Evolutionary conservation across 352 stramenopile genomes (phyloP), one percentile per base, ranked within the genome.

Genomic region (Phytophthora fragariae): DNA sequence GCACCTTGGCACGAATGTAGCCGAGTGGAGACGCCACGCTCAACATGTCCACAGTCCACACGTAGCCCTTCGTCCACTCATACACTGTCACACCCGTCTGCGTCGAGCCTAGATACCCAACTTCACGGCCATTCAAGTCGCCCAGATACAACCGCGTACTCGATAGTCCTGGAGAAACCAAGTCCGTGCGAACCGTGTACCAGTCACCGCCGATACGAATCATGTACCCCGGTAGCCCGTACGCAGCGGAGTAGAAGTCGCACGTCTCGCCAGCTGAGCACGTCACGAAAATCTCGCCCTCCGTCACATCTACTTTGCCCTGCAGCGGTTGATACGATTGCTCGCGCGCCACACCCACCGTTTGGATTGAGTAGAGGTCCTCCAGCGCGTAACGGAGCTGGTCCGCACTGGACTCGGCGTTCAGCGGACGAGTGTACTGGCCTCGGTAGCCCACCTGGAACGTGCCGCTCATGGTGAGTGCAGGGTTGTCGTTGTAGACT

Each of bases 371-470:
- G 5, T 75, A 55, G 1, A 95, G 67, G 53, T 88, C 80, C 65
- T 95, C 88, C 0, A 95, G 70, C 1, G 86, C 86, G 59, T 88
- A 92, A 5, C 85, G 83, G 9, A 95, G 61, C 29, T 94, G 86
- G 19, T 83, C 61, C 1, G 73, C 84, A n/a, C 73, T 89, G 1
- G 87, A 93, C 59, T 92, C 84, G 1, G 86, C 79, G 33, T 96
- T 94, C 19, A 96, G 56, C 0, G 85, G 76, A 0, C 80, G 82
- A 0, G 87, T 96, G 53, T 83, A 93, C 37, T 75, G 72, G 29
- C 73, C 82, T 14, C 81, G 76, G 68, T 93, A 94, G 0, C 86
- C 86, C 8, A 96, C 70, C 65, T 93, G 86, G 70, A 94, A 94
- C 17, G 87, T 96, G 1, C 89, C 87, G 33, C 88, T 95, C 85